These are phyloP conservation scores for Phytophthora multivora DNA, from an alignment of 352 stramenopile genomes.

Conservation along the genomic window DNA sequence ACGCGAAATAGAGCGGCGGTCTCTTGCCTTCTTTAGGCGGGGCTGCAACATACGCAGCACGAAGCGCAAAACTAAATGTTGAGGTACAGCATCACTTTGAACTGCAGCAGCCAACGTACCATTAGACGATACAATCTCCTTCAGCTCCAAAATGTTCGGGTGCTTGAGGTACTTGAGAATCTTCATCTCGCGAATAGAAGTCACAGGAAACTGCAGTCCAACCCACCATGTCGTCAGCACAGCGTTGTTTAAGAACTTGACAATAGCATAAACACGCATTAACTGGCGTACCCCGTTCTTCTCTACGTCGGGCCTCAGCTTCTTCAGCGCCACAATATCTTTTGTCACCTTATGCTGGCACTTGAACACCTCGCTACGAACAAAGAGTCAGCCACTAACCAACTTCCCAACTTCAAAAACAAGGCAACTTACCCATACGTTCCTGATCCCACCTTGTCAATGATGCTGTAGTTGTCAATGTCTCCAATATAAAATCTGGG, in stretches of 20 bases:
- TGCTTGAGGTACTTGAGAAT: slow-evolving; percentile 96
- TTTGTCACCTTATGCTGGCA: slow-evolving; percentile 88
- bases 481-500: slow-evolving; percentile 83
- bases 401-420: background rate
- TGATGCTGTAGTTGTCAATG: slow-evolving; percentile 89
- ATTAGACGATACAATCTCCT: slow-evolving; percentile 94
- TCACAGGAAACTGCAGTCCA: slow-evolving; percentile 88
- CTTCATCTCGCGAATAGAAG: slow-evolving; percentile 97
- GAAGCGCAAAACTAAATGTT: slow-evolving; percentile 14
- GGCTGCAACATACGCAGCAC: slow-evolving; percentile 34
- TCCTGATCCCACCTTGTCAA: slow-evolving; percentile 86
- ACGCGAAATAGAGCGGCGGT: slow-evolving; percentile 86
- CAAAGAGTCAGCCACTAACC: slow-evolving; percentile 3
- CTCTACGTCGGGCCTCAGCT: slow-evolving; percentile 81
- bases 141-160: slow-evolving; percentile 94
- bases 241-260: background rate
- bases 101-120: slow-evolving; percentile 37
- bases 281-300: slow-evolving; percentile 78
- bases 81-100: slow-evolving; percentile 7
- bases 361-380: slow-evolving; percentile 85
- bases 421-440: slow-evolving; percentile 75
- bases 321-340: slow-evolving; percentile 88
- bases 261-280: background rate
- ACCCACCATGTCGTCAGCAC: background rate
- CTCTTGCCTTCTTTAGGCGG: slow-evolving; percentile 83